Base-by-base conservation (phyloP, 345 rosid genomes). In the Nasturtium officinale region DNA sequence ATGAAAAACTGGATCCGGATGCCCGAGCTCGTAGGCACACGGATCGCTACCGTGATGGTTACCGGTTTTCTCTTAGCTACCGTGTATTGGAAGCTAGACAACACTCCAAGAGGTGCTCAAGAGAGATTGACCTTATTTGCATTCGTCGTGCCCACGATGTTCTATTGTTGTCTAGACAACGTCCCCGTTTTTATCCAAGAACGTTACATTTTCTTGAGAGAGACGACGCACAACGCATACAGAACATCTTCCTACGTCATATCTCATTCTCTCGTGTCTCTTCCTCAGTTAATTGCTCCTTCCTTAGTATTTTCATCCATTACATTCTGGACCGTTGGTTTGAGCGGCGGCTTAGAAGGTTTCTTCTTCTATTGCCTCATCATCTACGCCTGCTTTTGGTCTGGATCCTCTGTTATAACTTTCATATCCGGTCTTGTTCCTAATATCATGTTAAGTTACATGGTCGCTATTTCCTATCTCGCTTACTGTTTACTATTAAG, bases 151-250 rank as follows among this genome's bases (percentile, higher is more conserved):
- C 65, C 85, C 18, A 76, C 79, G 11, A 80, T 82, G 56, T 80
- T 82, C 67, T 87, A 72, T 62, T 76, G 76, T 1, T 84, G 87
- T 29, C 69, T 79, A 2, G 82, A 82, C 32, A 82, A 84, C 30
- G 77, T 85, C 51, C 87, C 91, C 0, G 78, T 73, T 6, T 83
- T 78, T 35, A 81, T 87, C 37, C 84, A 87, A 64, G 89, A 87
- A 59, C 80, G 96, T 15, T 89, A 83, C 83, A 90, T 93, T 66
- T 93, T 90, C 94, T 86, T 93, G 89, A 77, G 77, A 67, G 87
- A 87, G 75, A 76, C 87, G n/a, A 72, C 87, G 8, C 73, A 80
- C 60, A 83, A 82, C 52, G 72, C 86, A 0, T 85, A 85, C 45
- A 82, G 77, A 32, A 77, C 67, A 65, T 85, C 84, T n/a, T 81